Percentiles rank a stretch among this genome's conserved stretches.
These are phyloP conservation scores for Penicillium capsulatum DNA, from an alignment of 2,329 filamentous ascomycete genomes.

Conservation along the genomic window DNA sequence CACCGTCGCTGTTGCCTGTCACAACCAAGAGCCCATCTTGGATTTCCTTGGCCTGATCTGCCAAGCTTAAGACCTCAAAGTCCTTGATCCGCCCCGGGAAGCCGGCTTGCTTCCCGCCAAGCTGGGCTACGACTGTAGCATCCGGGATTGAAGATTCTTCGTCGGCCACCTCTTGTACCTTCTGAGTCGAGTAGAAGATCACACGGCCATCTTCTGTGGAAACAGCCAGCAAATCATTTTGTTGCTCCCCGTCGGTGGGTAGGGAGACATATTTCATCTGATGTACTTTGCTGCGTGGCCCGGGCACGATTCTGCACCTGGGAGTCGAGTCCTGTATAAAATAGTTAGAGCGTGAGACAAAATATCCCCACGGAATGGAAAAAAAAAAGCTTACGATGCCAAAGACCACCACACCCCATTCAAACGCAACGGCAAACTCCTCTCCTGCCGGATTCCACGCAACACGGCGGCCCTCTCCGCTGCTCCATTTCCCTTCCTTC, in stretches of 20 bases:
- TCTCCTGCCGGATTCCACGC: slow-evolving; percentile 73
- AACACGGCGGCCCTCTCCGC: slow-evolving; percentile 77
- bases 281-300: slow-evolving; percentile 73
- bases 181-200: slow-evolving; percentile 70
- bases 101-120: slow-evolving; percentile 69
- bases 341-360: slow-evolving; percentile 15
- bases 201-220: slow-evolving; percentile 89
- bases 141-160: slow-evolving; percentile 57
- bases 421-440: slow-evolving; percentile 85
- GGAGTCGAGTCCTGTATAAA: slow-evolving; percentile 64
- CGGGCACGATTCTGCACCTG: slow-evolving; percentile 66
- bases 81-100: slow-evolving; percentile 78
- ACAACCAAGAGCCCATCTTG: slow-evolving; percentile 55
- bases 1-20: slow-evolving; percentile 79
- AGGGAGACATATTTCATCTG: slow-evolving; percentile 66
- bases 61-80: slow-evolving; percentile 62
- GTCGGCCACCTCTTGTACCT: slow-evolving; percentile 37
- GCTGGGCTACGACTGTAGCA: slow-evolving; percentile 60
- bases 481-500: slow-evolving; percentile 70
- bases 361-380: background rate
- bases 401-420: slow-evolving; percentile 78
- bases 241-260: slow-evolving; percentile 41
- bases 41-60: slow-evolving; percentile 29
- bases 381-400: slow-evolving; percentile 56
- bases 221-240: slow-evolving; percentile 61